Evolutionary conservation across 495 filamentous ascomycete species (phyloP), one percentile per base, ranked within the genome.

Genomic region (Hypomontagnella submonticulosa): DNA sequence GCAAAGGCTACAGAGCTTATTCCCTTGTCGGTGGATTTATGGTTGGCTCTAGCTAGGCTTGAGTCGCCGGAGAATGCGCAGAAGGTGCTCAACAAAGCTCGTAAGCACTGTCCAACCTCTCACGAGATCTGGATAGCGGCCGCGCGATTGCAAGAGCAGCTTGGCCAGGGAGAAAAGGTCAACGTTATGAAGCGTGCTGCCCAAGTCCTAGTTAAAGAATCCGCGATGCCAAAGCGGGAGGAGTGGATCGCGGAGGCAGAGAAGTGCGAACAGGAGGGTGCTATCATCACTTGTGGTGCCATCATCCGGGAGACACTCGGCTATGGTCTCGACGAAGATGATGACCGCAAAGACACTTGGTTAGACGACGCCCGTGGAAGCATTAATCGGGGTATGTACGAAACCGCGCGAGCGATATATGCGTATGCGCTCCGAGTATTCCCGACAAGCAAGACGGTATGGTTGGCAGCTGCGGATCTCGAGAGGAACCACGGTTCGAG

Each of bases 71-170:
- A 94, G 55, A 93, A 96, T 66, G 95, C 95, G 4, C 94, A 96
- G 69, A 89, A 90, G 69, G 92, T 99, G 32, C 82, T 99, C 54
- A 99, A 99, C 76, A 92, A 91, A 72, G 96, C 96, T 15, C 90
- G 96, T 48, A 94, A 96, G 78, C 92, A 94, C 23, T 86, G 96
- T 7, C 93, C 93, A 4, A 94, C 91, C 4, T 96, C 91, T 42
- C 86, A 93, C 71, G 92, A 97, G 69, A 89, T 99, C 56, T 99
- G 96, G 96, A 92, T 99, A 75, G 93, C 93, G 15, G 95, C 94
- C 33, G 89, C 90, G 38, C 85, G 96, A 33, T 82, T 99, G 23
- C 92, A 97, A 72, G 95, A 99, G 73, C 92, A 97, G 74, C 89
- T 93, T 66, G 92, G 91, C 13, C 78, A 81, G 42, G 78, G 76